Percentiles rank a stretch among this genome's conserved stretches.
Conservation (phyloP, 805 yeast genomes). For the Metschnikowia picachoensis region DNA sequence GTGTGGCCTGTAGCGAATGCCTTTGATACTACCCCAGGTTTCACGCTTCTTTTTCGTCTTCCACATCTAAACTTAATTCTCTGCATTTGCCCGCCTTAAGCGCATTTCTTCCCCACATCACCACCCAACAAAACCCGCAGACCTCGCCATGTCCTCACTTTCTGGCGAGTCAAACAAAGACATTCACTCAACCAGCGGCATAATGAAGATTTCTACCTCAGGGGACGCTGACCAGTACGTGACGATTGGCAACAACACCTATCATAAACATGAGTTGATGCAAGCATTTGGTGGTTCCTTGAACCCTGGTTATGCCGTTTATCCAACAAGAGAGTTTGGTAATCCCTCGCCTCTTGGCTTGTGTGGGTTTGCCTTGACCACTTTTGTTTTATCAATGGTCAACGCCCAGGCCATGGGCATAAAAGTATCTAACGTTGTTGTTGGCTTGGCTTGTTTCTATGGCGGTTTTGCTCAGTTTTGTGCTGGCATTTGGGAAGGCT, state of each 20-base stretch:
- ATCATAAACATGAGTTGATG: slow-evolving; percentile 32
- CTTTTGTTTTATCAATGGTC: slow-evolving; percentile 19
- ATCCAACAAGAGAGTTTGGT: slow-evolving; percentile 52
- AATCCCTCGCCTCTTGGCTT: slow-evolving; percentile 21
- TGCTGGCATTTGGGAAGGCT: slow-evolving; percentile 21
- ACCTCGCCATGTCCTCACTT: slow-evolving; percentile 10
- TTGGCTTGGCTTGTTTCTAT: slow-evolving; percentile 19
- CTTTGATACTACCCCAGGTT: background rate
- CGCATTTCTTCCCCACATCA: background rate
- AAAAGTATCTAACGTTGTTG: slow-evolving; percentile 12
- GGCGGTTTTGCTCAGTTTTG: slow-evolving; percentile 19
- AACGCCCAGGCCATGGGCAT: slow-evolving; percentile 22
- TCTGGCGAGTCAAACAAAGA: slow-evolving; percentile 14
- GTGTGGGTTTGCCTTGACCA: slow-evolving; percentile 20
- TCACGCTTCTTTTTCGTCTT: background rate
- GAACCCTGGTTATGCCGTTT: slow-evolving; percentile 31
- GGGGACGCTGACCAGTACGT: slow-evolving; percentile 35
- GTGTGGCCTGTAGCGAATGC: background rate
- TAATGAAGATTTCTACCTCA: slow-evolving; percentile 25
- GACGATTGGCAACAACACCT: slow-evolving; percentile 28
- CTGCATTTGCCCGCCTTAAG: background rate
- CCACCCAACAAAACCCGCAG: background rate
- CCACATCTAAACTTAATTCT: background rate
- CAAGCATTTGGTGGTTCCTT: slow-evolving; percentile 37
- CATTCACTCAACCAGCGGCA: slow-evolving; percentile 7